These are phyloP conservation scores for Fusarium aywerte DNA, from an alignment of 2,329 filamentous ascomycete genomes.

Conservation along the genomic window DNA sequence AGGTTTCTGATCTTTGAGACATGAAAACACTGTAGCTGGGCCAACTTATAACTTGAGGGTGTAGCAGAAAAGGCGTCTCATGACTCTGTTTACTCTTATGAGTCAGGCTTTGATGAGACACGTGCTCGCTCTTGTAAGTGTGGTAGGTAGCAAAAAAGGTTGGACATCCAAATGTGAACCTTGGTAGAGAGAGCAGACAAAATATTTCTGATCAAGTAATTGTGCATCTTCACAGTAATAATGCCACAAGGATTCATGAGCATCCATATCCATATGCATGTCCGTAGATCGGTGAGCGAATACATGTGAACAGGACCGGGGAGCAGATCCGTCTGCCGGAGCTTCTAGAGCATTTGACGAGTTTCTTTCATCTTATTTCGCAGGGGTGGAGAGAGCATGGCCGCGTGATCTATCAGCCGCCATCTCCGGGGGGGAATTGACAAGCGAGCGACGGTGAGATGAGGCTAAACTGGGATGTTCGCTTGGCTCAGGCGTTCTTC, in stretches of 20 bases:
- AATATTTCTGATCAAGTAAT: not conserved
- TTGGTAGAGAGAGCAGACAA: not conserved
- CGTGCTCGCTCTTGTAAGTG: slow-evolving; percentile 33
- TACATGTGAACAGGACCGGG: slow-evolving; percentile 19
- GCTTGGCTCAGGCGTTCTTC: slow-evolving; percentile 11
- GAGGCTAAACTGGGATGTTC: slow-evolving; percentile 38
- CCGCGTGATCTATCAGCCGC: slow-evolving; percentile 46
- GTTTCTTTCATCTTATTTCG: slow-evolving; percentile 34
- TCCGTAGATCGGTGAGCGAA: slow-evolving; percentile 18
- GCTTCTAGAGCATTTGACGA: slow-evolving; percentile 39
- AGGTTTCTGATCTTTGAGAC: slow-evolving; percentile 18
- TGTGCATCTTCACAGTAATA: slow-evolving; percentile 9
- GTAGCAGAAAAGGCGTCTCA: slow-evolving; percentile 32
- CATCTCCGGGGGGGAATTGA: slow-evolving; percentile 41
- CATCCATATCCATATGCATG: slow-evolving; percentile 5
- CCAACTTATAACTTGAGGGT: slow-evolving; percentile 31
- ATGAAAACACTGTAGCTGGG: slow-evolving; percentile 24
- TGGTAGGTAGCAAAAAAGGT: slow-evolving; percentile 18
- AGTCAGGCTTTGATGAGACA: slow-evolving; percentile 26
- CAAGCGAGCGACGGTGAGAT: slow-evolving; percentile 37
- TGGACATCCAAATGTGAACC: not conserved
- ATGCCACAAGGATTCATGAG: slow-evolving; percentile 10
- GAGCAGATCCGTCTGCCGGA: slow-evolving; percentile 34
- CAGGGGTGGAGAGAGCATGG: slow-evolving; percentile 31
- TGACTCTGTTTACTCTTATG: slow-evolving; percentile 22